These are phyloP conservation scores for Chlamydomonas asymmetrica DNA, from an alignment of 139 green algal species.

Conservation along the genomic window DNA sequence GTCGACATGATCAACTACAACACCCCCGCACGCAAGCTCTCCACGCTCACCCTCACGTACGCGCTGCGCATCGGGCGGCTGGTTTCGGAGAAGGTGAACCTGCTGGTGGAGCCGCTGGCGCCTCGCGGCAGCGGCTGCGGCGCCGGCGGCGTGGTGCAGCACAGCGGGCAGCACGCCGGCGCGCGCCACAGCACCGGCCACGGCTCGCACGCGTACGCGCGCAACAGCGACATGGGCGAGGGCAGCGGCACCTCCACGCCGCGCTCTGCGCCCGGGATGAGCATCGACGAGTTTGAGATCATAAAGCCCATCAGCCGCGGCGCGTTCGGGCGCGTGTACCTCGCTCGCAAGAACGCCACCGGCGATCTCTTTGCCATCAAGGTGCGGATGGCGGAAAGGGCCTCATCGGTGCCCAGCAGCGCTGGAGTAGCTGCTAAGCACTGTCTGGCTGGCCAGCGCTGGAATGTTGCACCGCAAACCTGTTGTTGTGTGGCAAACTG, in stretches of 20 bases:
- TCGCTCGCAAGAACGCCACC: conserved; percentile 84
- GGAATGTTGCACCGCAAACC: too few species aligned
- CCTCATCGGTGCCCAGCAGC: too few species aligned
- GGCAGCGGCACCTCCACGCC: conserved; percentile 32
- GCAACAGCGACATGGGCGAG: conserved; percentile 3
- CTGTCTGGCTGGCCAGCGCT: too few species aligned
- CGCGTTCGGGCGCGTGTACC: conserved; percentile 93
- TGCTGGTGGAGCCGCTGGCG: conserved; percentile 27
- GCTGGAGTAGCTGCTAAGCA: neutral
- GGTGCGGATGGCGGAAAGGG: conserved; percentile 27
- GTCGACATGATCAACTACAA: conserved; percentile 31
- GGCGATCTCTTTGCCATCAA: conserved; percentile 69
- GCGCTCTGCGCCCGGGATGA: conserved; percentile 50
- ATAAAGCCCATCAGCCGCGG: conserved; percentile 93
- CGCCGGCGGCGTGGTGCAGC: neutral
- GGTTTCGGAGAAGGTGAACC: conserved; percentile 52
- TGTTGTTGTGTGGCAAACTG: too few species aligned
- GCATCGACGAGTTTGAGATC: conserved; percentile 93
- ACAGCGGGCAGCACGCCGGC: neutral
- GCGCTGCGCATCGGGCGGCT: conserved; percentile 46
- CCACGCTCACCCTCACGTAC: conserved; percentile 44
- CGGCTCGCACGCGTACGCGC: neutral
- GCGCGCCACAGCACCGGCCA: neutral
- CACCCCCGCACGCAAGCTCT: conserved; percentile 8
- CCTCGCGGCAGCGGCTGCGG: neutral